Conservation (phyloP, 2,329 filamentous ascomycete species). For the Neopestalotiopsis rosae region DNA sequence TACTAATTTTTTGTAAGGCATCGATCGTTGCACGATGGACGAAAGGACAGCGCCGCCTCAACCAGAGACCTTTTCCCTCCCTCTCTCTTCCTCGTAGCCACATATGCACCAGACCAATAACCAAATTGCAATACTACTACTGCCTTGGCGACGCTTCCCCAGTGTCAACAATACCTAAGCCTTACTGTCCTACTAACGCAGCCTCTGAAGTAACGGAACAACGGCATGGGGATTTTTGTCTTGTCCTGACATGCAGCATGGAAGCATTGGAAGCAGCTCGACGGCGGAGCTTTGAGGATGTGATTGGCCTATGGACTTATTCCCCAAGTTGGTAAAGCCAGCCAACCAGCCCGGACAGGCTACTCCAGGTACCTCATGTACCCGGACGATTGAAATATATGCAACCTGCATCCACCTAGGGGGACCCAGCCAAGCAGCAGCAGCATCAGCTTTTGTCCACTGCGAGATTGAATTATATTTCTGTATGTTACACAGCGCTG, state of each 20-base stretch:
- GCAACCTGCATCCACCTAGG: not conserved
- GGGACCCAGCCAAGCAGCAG: not conserved
- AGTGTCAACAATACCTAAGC: conserved; percentile 1
- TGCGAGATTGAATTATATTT: conserved; percentile 15
- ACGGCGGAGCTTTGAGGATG: not conserved
- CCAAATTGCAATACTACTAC: too few relatives aligned
- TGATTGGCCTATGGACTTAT: conserved; percentile 6
- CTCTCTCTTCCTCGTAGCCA: not conserved
- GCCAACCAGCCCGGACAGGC: not conserved
- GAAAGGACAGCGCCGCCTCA: not conserved
- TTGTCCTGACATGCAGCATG: not conserved
- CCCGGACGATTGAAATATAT: not conserved
- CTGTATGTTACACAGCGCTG: not conserved
- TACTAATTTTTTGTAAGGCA: not conserved
- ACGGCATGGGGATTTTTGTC: not conserved
- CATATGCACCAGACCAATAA: not conserved
- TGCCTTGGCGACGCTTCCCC: not conserved
- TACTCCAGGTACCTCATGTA: not conserved
- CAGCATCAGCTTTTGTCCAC: not conserved
- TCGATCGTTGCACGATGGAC: not conserved
- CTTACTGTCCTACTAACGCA: conserved; percentile 12
- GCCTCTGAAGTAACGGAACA: not conserved
- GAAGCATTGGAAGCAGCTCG: not conserved
- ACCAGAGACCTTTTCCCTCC: too few relatives aligned
- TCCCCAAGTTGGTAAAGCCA: not conserved